phyloP scores from a whole-genome alignment of 495 filamentous ascomycete genomes.

The Penicillium simplicissimum region DNA sequence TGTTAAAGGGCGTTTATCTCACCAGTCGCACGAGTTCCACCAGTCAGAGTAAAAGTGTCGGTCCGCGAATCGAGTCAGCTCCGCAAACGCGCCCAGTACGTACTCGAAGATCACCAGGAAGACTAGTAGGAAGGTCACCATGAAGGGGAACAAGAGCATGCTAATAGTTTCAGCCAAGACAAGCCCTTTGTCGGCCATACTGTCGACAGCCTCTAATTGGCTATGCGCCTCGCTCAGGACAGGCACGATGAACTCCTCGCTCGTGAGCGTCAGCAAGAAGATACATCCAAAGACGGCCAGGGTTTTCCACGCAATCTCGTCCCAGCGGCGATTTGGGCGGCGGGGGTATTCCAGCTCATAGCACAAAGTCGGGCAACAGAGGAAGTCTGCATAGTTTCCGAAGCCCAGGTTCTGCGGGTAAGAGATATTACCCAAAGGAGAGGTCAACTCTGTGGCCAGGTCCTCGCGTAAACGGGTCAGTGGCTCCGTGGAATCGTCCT shows the following conservation, averaged over 20 bases:
- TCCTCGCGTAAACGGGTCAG: constrained; percentile 75
- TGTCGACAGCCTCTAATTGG: constrained; percentile 60
- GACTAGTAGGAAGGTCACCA: constrained; percentile 91
- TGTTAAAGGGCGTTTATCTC: constrained; percentile 11
- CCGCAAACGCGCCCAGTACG: constrained; percentile 88
- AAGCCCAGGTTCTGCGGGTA: constrained; percentile 88
- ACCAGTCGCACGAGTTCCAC: constrained; percentile 73
- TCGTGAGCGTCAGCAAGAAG: constrained; percentile 86
- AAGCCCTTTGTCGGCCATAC: constrained; percentile 65
- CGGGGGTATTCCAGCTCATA: constrained; percentile 98
- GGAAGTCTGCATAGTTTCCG: constrained; percentile 80
- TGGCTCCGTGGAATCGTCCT: constrained; percentile 46
- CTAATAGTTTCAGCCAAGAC: constrained; percentile 91
- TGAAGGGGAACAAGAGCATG: constrained; percentile 93
- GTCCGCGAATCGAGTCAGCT: constrained; percentile 90
- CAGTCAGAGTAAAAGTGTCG: constrained; percentile 96
- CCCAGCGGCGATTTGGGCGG: constrained; percentile 69
- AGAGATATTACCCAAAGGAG: constrained; percentile 82
- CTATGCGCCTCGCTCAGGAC: constrained; percentile 74
- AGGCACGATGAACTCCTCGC: constrained; percentile 94
- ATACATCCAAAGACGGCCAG: constrained; percentile 95
- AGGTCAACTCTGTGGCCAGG: constrained; percentile 85
- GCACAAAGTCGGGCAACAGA: constrained; percentile 92
- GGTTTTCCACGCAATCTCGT: constrained; percentile 80
- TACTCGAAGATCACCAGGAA: constrained; percentile 99